Base-by-base conservation (phyloP, 805 yeast species). In the Candida andamanensis region DNA sequence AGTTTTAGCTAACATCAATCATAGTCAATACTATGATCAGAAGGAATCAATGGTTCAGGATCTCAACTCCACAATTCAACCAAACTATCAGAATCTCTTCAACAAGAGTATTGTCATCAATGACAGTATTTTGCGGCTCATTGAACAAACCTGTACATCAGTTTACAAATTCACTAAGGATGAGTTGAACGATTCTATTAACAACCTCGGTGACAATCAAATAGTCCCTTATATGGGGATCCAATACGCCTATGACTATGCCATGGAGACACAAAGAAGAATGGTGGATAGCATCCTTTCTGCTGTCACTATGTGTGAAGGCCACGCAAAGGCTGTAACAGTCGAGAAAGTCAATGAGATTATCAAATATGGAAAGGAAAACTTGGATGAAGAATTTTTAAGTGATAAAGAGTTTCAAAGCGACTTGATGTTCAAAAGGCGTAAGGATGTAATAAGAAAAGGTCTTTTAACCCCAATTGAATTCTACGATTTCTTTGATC, bases 371-470 rank as follows among this genome's bases (percentile, higher is more conserved):
- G 97, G 96, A 0, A 65, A 70, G 29, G 60, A 60, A 3, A 71
- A 74, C n/a, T 61, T 87, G 26, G 85, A 85, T 6, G 80, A 76
- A 17, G 72, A 73, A 31, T 72, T 71, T 41, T 62, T 76, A 30
- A 62, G 73, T 17, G 80, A 78, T 32, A 74, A 78, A 32, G 69
- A 68, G 6, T 85, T 85, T 53, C 72, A 80, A 36, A 71, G 82
- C 7, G 78, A 76, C 17, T 70, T 82, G 24, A 92, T 92, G 97
- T 90, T 87, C 48, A 75, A 86, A 2, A 76, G 86, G 44, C 69
- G 70, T 36, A 73, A 69, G 24, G 95, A 92, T 47, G 54, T 69
- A 4, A 56, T 78, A 20, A 66, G 73, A 21, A 74, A 80, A 40
- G 67, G 72, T 24, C 63, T 89, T 17, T 67, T 74, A 29, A 75